Base-by-base conservation (phyloP, 208 protist species). In the Crithidia expoeki region DNA sequence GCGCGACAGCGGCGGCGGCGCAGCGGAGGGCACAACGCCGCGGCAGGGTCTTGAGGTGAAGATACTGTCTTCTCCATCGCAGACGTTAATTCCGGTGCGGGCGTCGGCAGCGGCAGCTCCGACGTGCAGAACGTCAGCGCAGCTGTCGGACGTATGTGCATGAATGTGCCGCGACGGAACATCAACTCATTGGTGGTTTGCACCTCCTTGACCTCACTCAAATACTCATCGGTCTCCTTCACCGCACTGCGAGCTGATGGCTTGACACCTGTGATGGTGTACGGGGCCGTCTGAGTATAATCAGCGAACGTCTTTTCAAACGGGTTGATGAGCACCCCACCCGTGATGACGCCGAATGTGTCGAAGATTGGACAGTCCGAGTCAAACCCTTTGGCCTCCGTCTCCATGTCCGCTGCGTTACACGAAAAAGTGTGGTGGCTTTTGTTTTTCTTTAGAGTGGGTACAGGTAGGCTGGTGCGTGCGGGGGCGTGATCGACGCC, bases 321-420 rank as follows among this genome's bases (percentile, higher is more conserved):
- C 0, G 74, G 51, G 65, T 92, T 78, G 19, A 92, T 62, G 34
- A 94, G 71, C 3, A 92, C 85, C n/a, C 86, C 85, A 1, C 83
- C 86, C 4, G 79, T 89, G 0, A 93, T 33, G 10, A 93, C 72
- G 17, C 86, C 86, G 51, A 90, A 90, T 14, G 73, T 69, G 50
- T 89, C 85, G 44, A 90, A 87, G 30, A 93, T 66, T 11, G 71
- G 60, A 52, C 85, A 89, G 47, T 92, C 82, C 33, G 58, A 61
- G 36, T 86, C 67, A 25, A 73, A 21, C 14, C 40, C 21, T 11
- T 1, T 30, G 12, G 52, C 5, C 1, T 16, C 33, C n/a, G 9
- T 49, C 6, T 25, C 30, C 25, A 28, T 10, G 0, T 19, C 59
- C 21, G 27, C 46, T 2, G 59, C 40, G 32, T 4, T 34, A 23